Evolutionary conservation across 371 early-diverging fungal genomes (phyloP), one percentile per base, ranked within the genome.

Genomic region (Fennellomyces sp.): DNA sequence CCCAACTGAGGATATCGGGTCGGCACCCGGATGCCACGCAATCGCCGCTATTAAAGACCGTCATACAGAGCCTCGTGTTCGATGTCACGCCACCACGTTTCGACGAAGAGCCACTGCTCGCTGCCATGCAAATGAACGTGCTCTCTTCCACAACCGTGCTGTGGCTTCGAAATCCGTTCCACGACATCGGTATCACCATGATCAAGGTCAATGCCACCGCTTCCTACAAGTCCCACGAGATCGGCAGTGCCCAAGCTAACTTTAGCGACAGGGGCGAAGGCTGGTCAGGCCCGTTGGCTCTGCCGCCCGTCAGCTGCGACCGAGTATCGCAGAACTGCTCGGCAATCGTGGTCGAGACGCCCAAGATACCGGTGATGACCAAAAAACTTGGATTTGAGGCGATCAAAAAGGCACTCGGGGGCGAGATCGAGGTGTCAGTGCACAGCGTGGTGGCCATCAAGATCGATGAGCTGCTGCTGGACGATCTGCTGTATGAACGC

Each of bases 141-240:
- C 27, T 78, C 7, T 81, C 81, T 6, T 81, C 81, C 3, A 76
- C 78, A 2, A 69, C 68, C 2, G 49, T 76, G 4, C 56, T 78
- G 36, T 78, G 76, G 58, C 50, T 81, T 12, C 54, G 69, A 19
- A 81, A 81, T 26, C 78, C 81, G 0, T 78, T 81, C 51, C 47
- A 57, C 21, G 63, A 63, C n/a, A 56, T 77, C 3, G 23, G 50
- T 3, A 70, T 81, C 55, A 33, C 65, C 3, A 72, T 81, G n/a
- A 41, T 66, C 2, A 61, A 64, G n/a, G 60, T 81, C 12, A 69
- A 81, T 56, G 78, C 76, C 5, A 60, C 76, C 4, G 78, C 81
- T 0, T 55, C 50, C 2, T 76, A 81, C 39, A 25, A 65, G 17
- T n/a, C 33, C 2, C 65, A 70, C 11, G 61, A 71, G 10, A 58